Conservation (phyloP, 306 rosid species). For the Sindora glabra region DNA sequence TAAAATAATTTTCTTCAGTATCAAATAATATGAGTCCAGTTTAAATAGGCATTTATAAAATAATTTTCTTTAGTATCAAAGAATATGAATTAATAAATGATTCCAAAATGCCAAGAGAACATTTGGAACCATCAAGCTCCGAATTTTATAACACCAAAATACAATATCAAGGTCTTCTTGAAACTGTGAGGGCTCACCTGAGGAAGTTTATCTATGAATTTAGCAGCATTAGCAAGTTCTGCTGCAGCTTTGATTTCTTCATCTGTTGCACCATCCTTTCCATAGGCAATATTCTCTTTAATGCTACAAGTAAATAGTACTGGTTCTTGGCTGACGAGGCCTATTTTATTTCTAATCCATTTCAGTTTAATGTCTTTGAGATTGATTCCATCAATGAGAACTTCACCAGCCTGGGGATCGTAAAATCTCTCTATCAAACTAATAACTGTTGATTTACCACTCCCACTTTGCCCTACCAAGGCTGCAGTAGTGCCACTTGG, state of each 20-base stretch:
- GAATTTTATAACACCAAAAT: too few relatives aligned
- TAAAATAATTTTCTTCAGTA: too few relatives aligned
- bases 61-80: too few relatives aligned
- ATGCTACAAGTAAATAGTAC: constrained; percentile 32
- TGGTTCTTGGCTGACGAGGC: constrained; percentile 47
- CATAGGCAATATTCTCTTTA: constrained; percentile 37
- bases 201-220: constrained; percentile 35
- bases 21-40: too few relatives aligned
- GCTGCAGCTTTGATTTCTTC: constrained; percentile 32
- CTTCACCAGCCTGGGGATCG: constrained; percentile 37
- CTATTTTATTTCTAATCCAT: constrained; percentile 30
- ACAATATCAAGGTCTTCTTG: background rate
- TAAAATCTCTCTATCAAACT: constrained; percentile 40
- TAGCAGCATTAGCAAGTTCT: constrained; percentile 35
- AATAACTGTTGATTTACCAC: constrained; percentile 42
- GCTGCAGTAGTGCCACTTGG: constrained; percentile 51
- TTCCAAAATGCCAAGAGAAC: too few relatives aligned
- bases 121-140: too few relatives aligned
- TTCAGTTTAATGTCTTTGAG: constrained; percentile 34
- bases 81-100: too few relatives aligned
- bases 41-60: too few relatives aligned
- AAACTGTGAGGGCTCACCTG: constrained; percentile 14
- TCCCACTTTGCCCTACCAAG: constrained; percentile 46
- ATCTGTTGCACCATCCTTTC: constrained; percentile 31
- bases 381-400: constrained; percentile 35